A percentile compares a stretch with the other conserved stretches of the same genome.
phyloP scores from a whole-genome alignment of 2,329 filamentous ascomycete species.

The Phialocephala subalpina region DNA sequence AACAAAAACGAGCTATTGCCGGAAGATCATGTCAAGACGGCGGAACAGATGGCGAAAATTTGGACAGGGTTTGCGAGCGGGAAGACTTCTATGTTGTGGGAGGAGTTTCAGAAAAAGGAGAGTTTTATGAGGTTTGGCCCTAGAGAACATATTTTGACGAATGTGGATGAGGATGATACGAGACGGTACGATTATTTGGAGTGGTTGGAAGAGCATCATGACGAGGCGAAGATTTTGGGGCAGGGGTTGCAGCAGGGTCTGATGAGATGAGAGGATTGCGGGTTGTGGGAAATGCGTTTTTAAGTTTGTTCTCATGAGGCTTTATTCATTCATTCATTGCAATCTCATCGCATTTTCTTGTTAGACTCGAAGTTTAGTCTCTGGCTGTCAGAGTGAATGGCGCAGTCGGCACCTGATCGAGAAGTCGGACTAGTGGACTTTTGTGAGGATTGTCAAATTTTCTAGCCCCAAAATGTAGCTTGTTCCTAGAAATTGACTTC shows the following conservation, averaged over 20 bases:
- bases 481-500: too few relatives aligned
- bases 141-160: not conserved
- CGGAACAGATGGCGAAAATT: slow-evolving; percentile 16
- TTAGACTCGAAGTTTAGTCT: too few relatives aligned
- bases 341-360: too few relatives aligned
- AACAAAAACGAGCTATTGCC: slow-evolving; percentile 17
- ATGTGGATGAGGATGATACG: not conserved
- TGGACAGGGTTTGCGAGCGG: slow-evolving; percentile 21
- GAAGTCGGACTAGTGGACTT: too few relatives aligned
- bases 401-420: too few relatives aligned
- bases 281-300: too few relatives aligned
- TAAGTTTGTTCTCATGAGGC: too few relatives aligned
- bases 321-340: too few relatives aligned
- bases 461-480: too few relatives aligned
- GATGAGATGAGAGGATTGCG: not conserved
- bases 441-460: too few relatives aligned
- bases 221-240: not conserved
- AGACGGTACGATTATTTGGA: not conserved
- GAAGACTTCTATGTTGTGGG: slow-evolving; percentile 27
- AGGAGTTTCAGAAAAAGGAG: slow-evolving; percentile 8
- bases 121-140: slow-evolving; percentile 8
- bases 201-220: not conserved
- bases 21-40: slow-evolving; percentile 2
- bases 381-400: too few relatives aligned
- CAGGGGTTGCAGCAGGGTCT: not conserved